Base-by-base conservation (phyloP, 495 filamentous ascomycete species). In the Aspergillus kassunensis region DNA sequence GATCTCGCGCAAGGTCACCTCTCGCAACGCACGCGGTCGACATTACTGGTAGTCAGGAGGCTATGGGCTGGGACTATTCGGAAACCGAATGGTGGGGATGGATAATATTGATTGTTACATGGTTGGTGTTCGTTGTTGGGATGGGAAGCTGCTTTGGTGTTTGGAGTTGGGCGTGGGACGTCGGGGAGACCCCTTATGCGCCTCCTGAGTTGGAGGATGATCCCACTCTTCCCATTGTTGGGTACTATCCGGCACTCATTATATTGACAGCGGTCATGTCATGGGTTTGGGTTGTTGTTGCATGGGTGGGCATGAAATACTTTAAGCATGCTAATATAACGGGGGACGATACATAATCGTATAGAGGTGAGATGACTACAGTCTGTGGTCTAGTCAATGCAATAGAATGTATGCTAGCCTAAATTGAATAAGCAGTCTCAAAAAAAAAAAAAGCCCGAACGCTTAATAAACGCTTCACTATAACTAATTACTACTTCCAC, bases 151-250 rank as follows among this genome's bases (percentile, higher is more conserved):
- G 91, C 63, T 79, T 96, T 13, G 93, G 85, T n/a, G 84, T 97
- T n/a, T 98, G 93, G 93, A 93, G 84, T 66, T 98, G 93, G 93
- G 92, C 93, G 0, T 97, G 93, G 93, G 93, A 97, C 73, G 92
- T 97, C 6, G 91, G 90, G n/a, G 90, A 90, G 64, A 96, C 90
- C 15, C 91, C 91, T 0, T 91, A 95, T 64, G 91, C 91, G 47
- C 91, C 93, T 30, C 88, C 90, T 6, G 91, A 96, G 66, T 75
- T 96, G 35, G 89, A 96, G 64, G 90, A 96, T 71, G 91, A 97
- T 72, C 84, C 87, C 2, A 96, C 91, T 1, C 69, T 97, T 52
- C 93, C 93, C 11, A 96, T 98, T 59, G 87, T 93, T 6, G 93
- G 93, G 1, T 98, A 98, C 64, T 98, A 98, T 71, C 93, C 93